Percentiles rank a stretch among this genome's conserved stretches.
Conservation (phyloP, 306 rosid species). For the Elaeagnus macrophylla region DNA sequence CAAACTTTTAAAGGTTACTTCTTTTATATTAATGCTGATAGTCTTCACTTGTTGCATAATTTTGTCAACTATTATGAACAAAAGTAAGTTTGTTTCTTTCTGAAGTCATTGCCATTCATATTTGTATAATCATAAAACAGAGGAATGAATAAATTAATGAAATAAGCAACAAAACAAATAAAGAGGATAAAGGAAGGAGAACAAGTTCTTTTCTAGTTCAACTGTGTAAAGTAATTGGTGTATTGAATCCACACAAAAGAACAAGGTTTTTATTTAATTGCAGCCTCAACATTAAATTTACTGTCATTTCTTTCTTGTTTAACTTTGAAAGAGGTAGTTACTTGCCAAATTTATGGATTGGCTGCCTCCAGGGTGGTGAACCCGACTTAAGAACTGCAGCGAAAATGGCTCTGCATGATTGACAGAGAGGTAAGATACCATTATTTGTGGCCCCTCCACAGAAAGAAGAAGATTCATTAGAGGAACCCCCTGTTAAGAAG, state of each 20-base stretch:
- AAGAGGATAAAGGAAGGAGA: no score
- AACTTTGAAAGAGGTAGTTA: not conserved
- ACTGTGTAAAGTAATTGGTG: no score
- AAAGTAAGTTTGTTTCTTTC: no score
- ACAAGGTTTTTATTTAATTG: no score
- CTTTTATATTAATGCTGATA: not conserved
- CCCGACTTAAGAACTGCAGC: conserved; percentile 88
- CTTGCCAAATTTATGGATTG: not conserved
- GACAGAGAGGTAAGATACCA: conserved; percentile 95
- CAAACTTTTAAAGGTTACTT: conserved; percentile 64
- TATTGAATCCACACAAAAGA: no score
- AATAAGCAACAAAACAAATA: no score
- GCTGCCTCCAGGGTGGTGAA: conserved; percentile 63
- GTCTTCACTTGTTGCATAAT: no score
- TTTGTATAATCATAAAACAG: no score
- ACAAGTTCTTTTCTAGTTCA: no score
- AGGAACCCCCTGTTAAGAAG: conserved; percentile 38
- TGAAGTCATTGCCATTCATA: no score
- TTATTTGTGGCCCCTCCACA: conserved; percentile 76
- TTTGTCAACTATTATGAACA: no score
- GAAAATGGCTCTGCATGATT: conserved; percentile 88
- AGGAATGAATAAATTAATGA: no score
- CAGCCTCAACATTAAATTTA: not conserved
- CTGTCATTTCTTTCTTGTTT: not conserved
- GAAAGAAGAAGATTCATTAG: conserved; percentile 26